phyloP scores from a whole-genome alignment of 495 filamentous ascomycete genomes.

The Lepraria neglecta region DNA sequence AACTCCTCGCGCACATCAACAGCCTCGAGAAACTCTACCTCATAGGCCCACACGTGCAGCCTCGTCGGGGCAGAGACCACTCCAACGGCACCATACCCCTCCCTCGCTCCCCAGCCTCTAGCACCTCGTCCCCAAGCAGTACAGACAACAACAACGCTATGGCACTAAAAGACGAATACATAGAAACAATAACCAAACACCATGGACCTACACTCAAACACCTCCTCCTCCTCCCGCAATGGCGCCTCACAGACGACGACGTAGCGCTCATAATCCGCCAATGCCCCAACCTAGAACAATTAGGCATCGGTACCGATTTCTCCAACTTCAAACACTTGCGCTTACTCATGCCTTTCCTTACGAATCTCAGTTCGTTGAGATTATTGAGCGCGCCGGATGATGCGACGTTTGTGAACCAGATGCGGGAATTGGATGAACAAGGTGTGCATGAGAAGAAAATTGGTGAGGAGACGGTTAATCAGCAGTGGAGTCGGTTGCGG shows the following conservation, averaged over 20 bases:
- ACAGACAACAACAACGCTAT: conserved; percentile 16
- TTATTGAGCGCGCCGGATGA: conserved; percentile 33
- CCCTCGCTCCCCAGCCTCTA: conserved; percentile 24
- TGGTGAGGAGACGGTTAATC: conserved; percentile 14
- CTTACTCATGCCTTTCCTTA: conserved; percentile 45
- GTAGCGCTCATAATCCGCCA: conserved; percentile 46
- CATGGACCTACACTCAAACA: conserved; percentile 50
- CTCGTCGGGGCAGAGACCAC: conserved; percentile 15
- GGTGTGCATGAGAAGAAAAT: conserved; percentile 24
- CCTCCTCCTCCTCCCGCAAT: conserved; percentile 52
- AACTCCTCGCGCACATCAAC: conserved; percentile 36
- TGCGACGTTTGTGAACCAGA: conserved; percentile 19
- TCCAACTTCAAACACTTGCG: conserved; percentile 40
- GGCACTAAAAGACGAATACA: conserved; percentile 41
- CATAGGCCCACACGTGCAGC: conserved; percentile 36
- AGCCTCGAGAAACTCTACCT: conserved; percentile 45
- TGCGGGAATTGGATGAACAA: conserved; percentile 20
- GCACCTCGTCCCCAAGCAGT: conserved; percentile 22
- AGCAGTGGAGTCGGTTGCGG: conserved; percentile 16
- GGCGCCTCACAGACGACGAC: conserved; percentile 45
- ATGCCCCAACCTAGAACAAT: conserved; percentile 55
- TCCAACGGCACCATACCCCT: not conserved
- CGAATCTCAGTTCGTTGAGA: conserved; percentile 40
- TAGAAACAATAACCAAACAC: conserved; percentile 40
- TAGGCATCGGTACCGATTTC: conserved; percentile 45